Conservation (phyloP, 2,329 filamentous ascomycete genomes). For the Exophiala sp. region DNA sequence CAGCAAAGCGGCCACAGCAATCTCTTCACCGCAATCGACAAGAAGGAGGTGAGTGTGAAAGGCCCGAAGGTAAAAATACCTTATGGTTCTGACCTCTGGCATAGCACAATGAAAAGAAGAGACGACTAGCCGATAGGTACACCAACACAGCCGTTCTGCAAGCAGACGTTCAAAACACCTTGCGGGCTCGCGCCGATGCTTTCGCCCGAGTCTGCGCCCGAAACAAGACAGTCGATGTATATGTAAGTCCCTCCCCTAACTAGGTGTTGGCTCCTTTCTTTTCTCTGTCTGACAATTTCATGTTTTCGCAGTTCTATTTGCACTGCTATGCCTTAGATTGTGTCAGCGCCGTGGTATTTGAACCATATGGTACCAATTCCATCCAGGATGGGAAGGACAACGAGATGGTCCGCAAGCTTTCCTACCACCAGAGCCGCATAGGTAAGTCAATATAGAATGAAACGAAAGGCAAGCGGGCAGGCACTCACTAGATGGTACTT, state of each 20-base stretch:
- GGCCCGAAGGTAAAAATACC: no score
- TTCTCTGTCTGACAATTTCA: constrained; percentile 46
- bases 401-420: constrained; percentile 62
- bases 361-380: constrained; percentile 58
- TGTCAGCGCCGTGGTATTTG: constrained; percentile 63
- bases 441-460: no score
- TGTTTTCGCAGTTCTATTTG: constrained; percentile 50
- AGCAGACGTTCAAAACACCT: constrained; percentile 50
- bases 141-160: constrained; percentile 62
- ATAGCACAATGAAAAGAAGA: constrained; percentile 58
- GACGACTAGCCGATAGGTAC: constrained; percentile 60
- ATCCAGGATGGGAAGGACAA: constrained; percentile 52
- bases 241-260: no score
- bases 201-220: no score
- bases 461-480: no score
- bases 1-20: constrained; percentile 32
- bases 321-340: constrained; percentile 67
- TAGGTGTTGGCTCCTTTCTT: no score
- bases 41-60: no score
- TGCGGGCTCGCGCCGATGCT: constrained; percentile 51
- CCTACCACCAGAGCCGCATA: constrained; percentile 56
- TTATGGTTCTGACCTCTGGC: no score
- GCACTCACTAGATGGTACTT: no score
- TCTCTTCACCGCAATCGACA: constrained; percentile 36
- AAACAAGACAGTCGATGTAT: no score